These are phyloP conservation scores for Cephalotrichum gorgonifer DNA, from an alignment of 2,329 filamentous ascomycete species.

Conservation along the genomic window DNA sequence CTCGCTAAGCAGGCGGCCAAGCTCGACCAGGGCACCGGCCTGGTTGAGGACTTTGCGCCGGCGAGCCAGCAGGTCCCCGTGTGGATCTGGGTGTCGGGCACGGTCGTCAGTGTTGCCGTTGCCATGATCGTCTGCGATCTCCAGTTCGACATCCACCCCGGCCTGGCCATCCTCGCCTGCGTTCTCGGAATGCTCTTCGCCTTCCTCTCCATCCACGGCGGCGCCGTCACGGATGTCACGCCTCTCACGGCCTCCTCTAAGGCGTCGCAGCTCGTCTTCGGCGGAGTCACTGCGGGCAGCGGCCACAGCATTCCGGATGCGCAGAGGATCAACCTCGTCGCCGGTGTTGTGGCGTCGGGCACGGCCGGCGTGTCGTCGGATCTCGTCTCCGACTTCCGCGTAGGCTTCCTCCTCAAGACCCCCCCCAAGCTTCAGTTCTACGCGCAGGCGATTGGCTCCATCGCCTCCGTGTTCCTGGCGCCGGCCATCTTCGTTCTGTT, in stretches of 20 bases:
- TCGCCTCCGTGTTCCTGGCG: conserved; percentile 56
- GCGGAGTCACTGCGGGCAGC: conserved; percentile 46
- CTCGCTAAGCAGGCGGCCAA: conserved; percentile 25
- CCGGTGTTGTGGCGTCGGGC: conserved; percentile 46
- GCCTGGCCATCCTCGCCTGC: conserved; percentile 43
- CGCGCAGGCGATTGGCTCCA: conserved; percentile 51
- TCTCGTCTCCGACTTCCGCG: conserved; percentile 54
- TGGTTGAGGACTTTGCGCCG: conserved; percentile 28
- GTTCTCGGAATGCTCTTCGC: conserved; percentile 48
- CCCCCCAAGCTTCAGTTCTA: conserved; percentile 56
- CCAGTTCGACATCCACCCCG: conserved; percentile 46
- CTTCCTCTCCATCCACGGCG: conserved; percentile 37
- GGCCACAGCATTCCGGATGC: conserved; percentile 38
- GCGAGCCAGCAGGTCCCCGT: conserved; percentile 36
- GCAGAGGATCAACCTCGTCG: conserved; percentile 56
- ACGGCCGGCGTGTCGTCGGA: conserved; percentile 43
- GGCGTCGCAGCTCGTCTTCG: conserved; percentile 58
- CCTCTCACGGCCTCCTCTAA: conserved; percentile 58
- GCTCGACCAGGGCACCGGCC: conserved; percentile 16
- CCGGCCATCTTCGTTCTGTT: conserved; percentile 60
- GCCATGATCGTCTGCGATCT: conserved; percentile 39
- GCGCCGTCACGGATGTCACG: conserved; percentile 48
- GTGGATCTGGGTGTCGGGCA: conserved; percentile 41
- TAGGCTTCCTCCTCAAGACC: conserved; percentile 56
- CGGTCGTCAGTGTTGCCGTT: conserved; percentile 36